Evolutionary conservation across 164 flowering plant genomes (phyloP).

Genomic region (Sedum album): DNA sequence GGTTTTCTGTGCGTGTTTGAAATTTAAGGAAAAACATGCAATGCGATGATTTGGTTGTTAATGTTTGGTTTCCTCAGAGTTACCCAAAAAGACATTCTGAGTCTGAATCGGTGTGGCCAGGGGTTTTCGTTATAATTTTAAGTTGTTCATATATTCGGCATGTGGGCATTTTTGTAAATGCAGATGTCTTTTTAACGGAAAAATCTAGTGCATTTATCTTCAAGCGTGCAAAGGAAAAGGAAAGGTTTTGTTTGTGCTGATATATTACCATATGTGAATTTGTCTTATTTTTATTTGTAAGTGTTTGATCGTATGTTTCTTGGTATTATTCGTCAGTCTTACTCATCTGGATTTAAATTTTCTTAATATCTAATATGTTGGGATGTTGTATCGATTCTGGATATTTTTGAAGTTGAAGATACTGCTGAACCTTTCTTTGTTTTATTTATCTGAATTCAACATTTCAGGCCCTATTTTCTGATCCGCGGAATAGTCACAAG

Average conservation of each 20-base stretch:
- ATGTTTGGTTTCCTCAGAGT: background rate
- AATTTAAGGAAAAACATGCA: too few relatives aligned
- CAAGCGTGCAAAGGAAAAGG: too few relatives aligned
- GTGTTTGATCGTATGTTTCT: background rate
- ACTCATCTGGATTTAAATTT: too few relatives aligned
- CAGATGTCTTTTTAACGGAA: too few relatives aligned
- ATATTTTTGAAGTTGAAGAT: background rate
- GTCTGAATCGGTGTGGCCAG: too few relatives aligned
- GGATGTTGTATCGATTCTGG: background rate
- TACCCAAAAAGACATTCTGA: too few relatives aligned
- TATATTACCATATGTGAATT: background rate
- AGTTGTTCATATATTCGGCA: background rate
- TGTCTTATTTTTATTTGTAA: background rate
- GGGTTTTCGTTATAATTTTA: background rate
- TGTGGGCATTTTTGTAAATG: too few relatives aligned
- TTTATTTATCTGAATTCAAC: background rate
- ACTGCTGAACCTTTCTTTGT: background rate
- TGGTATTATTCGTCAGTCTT: background rate
- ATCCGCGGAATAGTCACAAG: background rate
- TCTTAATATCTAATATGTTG: background rate
- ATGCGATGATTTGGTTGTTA: background rate
- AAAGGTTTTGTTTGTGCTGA: too few relatives aligned
- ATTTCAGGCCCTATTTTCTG: background rate
- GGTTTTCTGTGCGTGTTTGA: background rate
- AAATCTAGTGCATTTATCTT: too few relatives aligned